Base-by-base conservation (phyloP, 495 filamentous ascomycete species). In the Thermochaetoides thermophila region DNA sequence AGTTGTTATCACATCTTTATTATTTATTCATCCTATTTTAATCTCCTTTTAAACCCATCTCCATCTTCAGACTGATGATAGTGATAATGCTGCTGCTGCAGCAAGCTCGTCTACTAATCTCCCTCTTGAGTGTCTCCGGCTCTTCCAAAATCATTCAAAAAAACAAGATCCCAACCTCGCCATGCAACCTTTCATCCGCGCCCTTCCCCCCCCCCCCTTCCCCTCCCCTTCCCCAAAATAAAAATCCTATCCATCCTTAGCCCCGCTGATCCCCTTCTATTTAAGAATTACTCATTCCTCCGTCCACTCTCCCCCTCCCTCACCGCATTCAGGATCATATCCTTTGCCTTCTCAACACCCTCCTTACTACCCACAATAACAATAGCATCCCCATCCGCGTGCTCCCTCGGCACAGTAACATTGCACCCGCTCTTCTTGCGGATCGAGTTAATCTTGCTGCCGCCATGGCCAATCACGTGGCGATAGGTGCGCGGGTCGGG, bases 401-500 rank as follows among this genome's bases (percentile, higher is more conserved):
- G 75, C 49, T 81, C 78, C 40, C 79, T 73, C 26, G 89, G 89
- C 29, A 96, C 84, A 23, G 79, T 83, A 55, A 99, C 87, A 52
- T 76, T 79, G 63, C 84, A 92, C 18, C 80, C 83, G 27, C 85
- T 95, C 61, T 86, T 73, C 57, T 80, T 84, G 36, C 91, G 76
- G 51, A 99, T 95, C 7, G 68, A 59, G 54, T 92, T 94, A 57
- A 99, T 85, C 53, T 85, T 82, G 52, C 72, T 78, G 38, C 89
- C 91, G 29, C 80, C 79, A 46, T 76, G 78, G 15, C 89, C 89
- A 37, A 99, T 81, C 25, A 99, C 78, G 40, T 78, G 78, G 35
- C 87, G 74, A 65, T 95, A 91, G 29, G 80, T 84, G 27, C 71
- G 71, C 6, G 91, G 84, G 48, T 96, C 86, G 0, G 86, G 84